These are phyloP conservation scores for Thermothielavioides terrestris DNA, from an alignment of 495 filamentous ascomycete genomes.

Conservation along the genomic window DNA sequence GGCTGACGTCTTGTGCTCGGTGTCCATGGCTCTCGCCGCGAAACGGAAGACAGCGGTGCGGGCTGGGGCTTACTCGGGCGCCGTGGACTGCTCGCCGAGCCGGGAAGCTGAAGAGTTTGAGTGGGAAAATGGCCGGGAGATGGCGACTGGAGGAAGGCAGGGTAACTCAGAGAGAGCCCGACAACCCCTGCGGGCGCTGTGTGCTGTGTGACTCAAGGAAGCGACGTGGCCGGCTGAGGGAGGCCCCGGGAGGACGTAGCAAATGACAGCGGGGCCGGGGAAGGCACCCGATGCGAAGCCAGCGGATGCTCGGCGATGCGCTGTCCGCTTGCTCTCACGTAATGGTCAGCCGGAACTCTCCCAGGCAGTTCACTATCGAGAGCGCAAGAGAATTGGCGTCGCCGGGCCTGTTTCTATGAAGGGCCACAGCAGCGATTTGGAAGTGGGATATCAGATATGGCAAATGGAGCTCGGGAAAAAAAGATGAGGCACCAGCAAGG, in stretches of 20 bases:
- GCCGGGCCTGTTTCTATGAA: neutral
- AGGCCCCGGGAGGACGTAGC: neutral
- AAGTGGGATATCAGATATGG: no score
- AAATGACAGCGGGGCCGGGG: neutral
- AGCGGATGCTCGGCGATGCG: neutral
- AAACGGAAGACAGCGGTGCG: neutral
- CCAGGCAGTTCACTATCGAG: neutral
- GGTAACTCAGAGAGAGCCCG: no score
- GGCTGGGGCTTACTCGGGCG: neutral
- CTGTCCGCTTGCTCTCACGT: neutral
- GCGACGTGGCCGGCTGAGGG: constrained; percentile 4
- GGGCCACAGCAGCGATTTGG: neutral
- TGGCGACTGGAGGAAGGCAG: neutral
- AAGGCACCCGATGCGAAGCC: neutral
- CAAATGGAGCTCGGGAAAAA: no score
- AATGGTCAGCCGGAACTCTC: neutral
- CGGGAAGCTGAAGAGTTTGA: neutral
- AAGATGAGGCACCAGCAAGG: no score
- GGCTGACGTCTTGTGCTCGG: constrained; percentile 13
- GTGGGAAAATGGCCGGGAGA: neutral
- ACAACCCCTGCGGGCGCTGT: no score
- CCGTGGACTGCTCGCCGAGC: neutral
- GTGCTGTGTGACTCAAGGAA: neutral
- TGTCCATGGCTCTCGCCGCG: constrained; percentile 11
- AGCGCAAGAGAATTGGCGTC: constrained; percentile 1